These are phyloP conservation scores for Daldinia eschscholtzii DNA, from an alignment of 2,329 filamentous ascomycete species.

Conservation along the genomic window DNA sequence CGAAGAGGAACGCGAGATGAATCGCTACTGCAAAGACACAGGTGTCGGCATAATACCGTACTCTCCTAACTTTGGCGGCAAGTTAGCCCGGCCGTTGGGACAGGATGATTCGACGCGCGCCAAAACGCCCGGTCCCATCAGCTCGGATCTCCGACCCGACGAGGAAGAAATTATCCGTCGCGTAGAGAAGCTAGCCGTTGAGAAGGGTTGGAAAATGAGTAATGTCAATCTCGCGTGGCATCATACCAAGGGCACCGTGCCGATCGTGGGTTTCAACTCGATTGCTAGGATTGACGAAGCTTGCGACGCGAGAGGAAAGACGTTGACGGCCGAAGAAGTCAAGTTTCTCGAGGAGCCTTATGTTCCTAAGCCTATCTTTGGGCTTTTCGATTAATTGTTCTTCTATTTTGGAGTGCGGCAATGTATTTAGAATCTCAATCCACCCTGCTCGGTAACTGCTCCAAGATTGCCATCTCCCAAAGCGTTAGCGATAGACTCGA, in stretches of 20 bases:
- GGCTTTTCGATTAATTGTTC: conserved; percentile 43
- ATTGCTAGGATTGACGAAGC: conserved; percentile 72
- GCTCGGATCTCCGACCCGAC: conserved; percentile 29
- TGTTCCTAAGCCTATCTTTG: conserved; percentile 62
- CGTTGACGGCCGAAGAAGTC: conserved; percentile 69
- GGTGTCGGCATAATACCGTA: conserved; percentile 58
- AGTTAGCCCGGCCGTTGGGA: conserved; percentile 52
- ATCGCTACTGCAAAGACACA: conserved; percentile 57
- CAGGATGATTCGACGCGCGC: conserved; percentile 49
- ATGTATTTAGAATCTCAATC: conserved; percentile 30
- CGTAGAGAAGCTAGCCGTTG: conserved; percentile 69
- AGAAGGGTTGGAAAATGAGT: conserved; percentile 71
- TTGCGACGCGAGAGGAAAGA: conserved; percentile 60
- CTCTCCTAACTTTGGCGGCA: conserved; percentile 55
- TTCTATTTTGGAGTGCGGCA: not conserved
- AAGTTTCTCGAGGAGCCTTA: conserved; percentile 73
- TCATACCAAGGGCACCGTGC: conserved; percentile 62
- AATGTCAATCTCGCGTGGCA: conserved; percentile 74
- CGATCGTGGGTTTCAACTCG: conserved; percentile 70
- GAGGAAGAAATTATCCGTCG: conserved; percentile 58
- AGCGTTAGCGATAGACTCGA: conserved; percentile 21
- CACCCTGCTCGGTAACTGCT: conserved; percentile 5
- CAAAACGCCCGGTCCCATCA: conserved; percentile 48
- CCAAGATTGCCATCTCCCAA: conserved; percentile 26
- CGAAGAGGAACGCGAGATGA: conserved; percentile 68